phyloP scores from a whole-genome alignment of 2,329 filamentous ascomycete species.

The Penicillium sp. region DNA sequence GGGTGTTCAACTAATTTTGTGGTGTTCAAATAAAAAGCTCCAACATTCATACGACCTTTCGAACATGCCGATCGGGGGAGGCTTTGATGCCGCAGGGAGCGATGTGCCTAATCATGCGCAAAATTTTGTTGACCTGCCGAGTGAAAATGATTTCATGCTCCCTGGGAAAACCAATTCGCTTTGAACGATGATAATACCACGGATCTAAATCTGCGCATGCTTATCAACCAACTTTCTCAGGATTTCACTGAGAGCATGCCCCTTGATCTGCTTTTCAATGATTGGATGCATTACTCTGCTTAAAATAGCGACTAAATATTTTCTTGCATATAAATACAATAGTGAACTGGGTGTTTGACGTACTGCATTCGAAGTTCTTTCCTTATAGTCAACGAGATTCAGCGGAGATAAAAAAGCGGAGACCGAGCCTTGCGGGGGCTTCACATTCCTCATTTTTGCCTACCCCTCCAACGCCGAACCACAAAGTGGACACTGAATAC shows the following conservation, averaged over 20 bases:
- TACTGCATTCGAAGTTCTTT: too few relatives aligned
- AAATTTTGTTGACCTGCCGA: background rate
- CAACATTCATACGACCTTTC: background rate
- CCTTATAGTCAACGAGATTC: background rate
- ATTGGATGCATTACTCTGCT: conserved; percentile 1
- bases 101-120: background rate
- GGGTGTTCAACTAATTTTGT: too few relatives aligned
- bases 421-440: background rate
- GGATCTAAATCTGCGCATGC: conserved; percentile 3
- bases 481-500: background rate
- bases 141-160: conserved; percentile 5
- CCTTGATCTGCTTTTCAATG: conserved; percentile 6
- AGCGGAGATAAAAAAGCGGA: background rate
- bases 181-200: background rate
- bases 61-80: background rate
- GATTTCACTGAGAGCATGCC: conserved; percentile 8
- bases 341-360: too few relatives aligned
- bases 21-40: too few relatives aligned
- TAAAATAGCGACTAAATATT: background rate
- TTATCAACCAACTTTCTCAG: conserved; percentile 6
- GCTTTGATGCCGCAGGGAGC: background rate
- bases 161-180: background rate
- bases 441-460: background rate
- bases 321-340: too few relatives aligned
- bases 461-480: background rate